These are phyloP conservation scores for Rhododendron mucronatum DNA, from an alignment of 148 eudicot genomes.

Conservation along the genomic window DNA sequence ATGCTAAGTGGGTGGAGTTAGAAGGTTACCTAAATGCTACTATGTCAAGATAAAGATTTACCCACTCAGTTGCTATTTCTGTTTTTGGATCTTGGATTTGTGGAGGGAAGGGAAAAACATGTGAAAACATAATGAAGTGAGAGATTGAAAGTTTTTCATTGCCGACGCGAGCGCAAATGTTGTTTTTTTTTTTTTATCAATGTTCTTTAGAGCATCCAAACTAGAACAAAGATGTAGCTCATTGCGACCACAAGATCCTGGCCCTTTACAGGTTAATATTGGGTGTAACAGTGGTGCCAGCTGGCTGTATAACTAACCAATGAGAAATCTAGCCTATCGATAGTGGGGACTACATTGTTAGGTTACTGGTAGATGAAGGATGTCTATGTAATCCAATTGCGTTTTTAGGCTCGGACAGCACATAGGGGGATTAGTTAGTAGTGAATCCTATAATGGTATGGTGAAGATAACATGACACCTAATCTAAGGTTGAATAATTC, in stretches of 20 bases:
- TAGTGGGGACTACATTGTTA: not conserved
- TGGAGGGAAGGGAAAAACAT: too few relatives aligned
- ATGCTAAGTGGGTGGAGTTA: not conserved
- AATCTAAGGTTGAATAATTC: not conserved
- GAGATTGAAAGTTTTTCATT: too few relatives aligned
- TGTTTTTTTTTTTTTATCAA: too few relatives aligned
- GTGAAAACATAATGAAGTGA: too few relatives aligned
- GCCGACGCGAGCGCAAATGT: too few relatives aligned
- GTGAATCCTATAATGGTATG: not conserved
- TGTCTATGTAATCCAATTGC: not conserved
- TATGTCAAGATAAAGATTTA: too few relatives aligned
- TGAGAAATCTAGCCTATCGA: not conserved
- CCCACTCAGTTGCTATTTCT: too few relatives aligned
- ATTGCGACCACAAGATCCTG: too few relatives aligned
- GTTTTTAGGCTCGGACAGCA: not conserved
- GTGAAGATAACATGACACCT: not conserved
- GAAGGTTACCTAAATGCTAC: constrained; percentile 1
- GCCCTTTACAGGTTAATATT: too few relatives aligned
- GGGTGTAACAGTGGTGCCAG: not conserved
- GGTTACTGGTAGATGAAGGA: not conserved
- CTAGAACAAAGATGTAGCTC: too few relatives aligned
- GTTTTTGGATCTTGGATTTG: too few relatives aligned
- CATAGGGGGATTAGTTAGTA: not conserved
- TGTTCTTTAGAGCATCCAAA: too few relatives aligned
- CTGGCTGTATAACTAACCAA: not conserved